phyloP scores from a whole-genome alignment of 1,139 yeast species.

The Kodamaea anthophila region DNA sequence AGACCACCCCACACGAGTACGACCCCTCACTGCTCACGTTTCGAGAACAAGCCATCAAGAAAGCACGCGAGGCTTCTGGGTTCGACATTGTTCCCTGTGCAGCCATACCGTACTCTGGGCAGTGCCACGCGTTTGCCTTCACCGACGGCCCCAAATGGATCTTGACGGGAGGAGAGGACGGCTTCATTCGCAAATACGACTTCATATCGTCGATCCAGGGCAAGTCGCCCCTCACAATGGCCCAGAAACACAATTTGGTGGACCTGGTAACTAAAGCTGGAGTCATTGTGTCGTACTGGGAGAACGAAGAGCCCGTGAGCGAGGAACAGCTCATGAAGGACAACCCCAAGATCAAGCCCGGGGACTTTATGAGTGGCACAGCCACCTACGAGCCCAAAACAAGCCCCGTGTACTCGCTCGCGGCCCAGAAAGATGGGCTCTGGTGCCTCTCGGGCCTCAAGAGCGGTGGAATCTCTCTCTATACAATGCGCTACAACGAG shows the following conservation, averaged over 20 bases:
- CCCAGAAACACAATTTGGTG: constrained; percentile 83
- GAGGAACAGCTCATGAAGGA: constrained; percentile 30
- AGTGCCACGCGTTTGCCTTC: constrained; percentile 71
- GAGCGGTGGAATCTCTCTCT: constrained; percentile 82
- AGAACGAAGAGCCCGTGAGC: constrained; percentile 80
- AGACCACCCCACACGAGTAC: constrained; percentile 4
- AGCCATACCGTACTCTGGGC: constrained; percentile 65
- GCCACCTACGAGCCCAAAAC: constrained; percentile 56
- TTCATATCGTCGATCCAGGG: constrained; percentile 83
- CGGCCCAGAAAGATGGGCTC: constrained; percentile 72
- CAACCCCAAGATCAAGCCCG: constrained; percentile 40
- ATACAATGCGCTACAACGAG: constrained; percentile 77
- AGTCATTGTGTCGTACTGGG: constrained; percentile 83
- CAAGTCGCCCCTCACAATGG: constrained; percentile 81
- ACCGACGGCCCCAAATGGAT: constrained; percentile 83
- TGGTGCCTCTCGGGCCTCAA: constrained; percentile 84
- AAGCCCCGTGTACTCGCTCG: constrained; percentile 85
- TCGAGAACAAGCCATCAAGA: constrained; percentile 34
- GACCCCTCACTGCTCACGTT: constrained; percentile 11
- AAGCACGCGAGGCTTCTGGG: constrained; percentile 41
- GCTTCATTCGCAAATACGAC: constrained; percentile 85
- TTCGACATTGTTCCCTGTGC: constrained; percentile 63
- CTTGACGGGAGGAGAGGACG: constrained; percentile 95
- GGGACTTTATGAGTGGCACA: constrained; percentile 37
- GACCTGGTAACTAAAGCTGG: constrained; percentile 87